Conservation (phyloP, 768 basidiomycete species). For the Leccinum longicurvipes region DNA sequence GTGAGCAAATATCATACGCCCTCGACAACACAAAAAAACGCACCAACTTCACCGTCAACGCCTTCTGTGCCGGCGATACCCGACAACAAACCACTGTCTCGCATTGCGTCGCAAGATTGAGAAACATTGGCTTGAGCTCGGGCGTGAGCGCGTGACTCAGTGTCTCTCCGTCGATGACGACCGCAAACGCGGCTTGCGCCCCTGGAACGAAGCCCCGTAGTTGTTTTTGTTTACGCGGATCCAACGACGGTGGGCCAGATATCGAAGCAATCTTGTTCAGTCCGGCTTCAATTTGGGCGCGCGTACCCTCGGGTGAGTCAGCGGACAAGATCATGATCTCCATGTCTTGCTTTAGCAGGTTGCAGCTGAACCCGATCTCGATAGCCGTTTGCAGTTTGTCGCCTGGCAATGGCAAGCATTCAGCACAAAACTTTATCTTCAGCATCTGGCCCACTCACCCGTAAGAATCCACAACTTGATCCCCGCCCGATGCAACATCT, state of each 20-base stretch:
- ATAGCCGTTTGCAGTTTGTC: conserved; percentile 99
- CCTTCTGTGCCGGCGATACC: conserved; percentile 97
- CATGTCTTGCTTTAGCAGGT: conserved; percentile 90
- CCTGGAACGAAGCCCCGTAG: conserved; percentile 61
- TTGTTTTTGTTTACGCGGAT: conserved; percentile 38
- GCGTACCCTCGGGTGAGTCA: conserved; percentile 67
- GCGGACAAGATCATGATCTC: conserved; percentile 97
- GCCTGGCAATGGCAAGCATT: conserved; percentile 39
- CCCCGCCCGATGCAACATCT: conserved; percentile 84
- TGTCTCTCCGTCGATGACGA: conserved; percentile 96
- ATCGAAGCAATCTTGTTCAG: conserved; percentile 92
- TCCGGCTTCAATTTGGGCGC: conserved; percentile 86
- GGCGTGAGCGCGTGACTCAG: conserved; percentile 75
- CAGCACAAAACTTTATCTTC: background rate
- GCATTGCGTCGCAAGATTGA: conserved; percentile 92
- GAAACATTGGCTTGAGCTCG: conserved; percentile 79
- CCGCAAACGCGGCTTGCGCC: conserved; percentile 76
- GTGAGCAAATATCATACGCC: background rate
- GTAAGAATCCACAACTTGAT: conserved; percentile 99
- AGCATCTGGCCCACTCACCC: conserved; percentile 40
- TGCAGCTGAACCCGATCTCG: conserved; percentile 95
- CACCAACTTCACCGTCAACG: conserved; percentile 91
- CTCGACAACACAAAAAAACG: conserved; percentile 21
- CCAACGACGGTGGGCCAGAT: conserved; percentile 68
- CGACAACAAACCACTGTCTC: conserved; percentile 98